phyloP scores from a whole-genome alignment of 805 yeast genomes.

The Hyphopichia homilentoma region DNA sequence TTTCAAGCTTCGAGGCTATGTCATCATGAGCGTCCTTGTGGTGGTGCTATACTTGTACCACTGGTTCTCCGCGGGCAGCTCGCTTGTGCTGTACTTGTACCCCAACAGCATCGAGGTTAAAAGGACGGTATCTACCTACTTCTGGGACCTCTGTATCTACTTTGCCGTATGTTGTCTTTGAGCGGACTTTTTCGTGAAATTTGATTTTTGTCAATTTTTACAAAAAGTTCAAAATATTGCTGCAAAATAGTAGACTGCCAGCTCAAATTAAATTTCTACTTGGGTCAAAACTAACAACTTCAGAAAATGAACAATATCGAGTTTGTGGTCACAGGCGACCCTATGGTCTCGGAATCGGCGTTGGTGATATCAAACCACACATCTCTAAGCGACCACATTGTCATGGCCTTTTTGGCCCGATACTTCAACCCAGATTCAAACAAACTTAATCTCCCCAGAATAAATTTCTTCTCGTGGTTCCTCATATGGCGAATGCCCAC shows the following conservation, averaged over 20 bases:
- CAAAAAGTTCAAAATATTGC: too few species aligned
- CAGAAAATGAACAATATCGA: conserved; percentile 35
- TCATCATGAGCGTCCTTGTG: conserved; percentile 14
- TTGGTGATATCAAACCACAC: conserved; percentile 56
- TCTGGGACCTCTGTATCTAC: conserved; percentile 29
- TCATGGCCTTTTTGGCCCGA: conserved; percentile 44
- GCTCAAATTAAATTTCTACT: too few species aligned
- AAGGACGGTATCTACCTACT: conserved; percentile 12
- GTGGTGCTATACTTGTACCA: conserved; percentile 16
- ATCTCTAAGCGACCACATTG: conserved; percentile 62
- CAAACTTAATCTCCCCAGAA: conserved; percentile 32
- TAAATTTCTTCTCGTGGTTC: conserved; percentile 73
- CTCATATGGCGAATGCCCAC: conserved; percentile 60
- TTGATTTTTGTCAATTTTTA: too few species aligned
- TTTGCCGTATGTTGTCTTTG: conserved; percentile 20
- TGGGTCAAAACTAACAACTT: too few species aligned
- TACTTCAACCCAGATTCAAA: conserved; percentile 16
- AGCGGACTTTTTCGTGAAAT: too few species aligned
- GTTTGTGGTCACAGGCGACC: conserved; percentile 42
- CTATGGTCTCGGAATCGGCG: conserved; percentile 31
- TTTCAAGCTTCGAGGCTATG: conserved; percentile 13
- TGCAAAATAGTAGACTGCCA: too few species aligned
- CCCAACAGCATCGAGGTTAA: conserved; percentile 19
- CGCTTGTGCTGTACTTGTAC: conserved; percentile 9
- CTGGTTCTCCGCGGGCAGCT: conserved; percentile 12